Evolutionary conservation across 2,329 filamentous ascomycete genomes (phyloP).

Genomic region (Stachybotrys chlorohalonatus): DNA sequence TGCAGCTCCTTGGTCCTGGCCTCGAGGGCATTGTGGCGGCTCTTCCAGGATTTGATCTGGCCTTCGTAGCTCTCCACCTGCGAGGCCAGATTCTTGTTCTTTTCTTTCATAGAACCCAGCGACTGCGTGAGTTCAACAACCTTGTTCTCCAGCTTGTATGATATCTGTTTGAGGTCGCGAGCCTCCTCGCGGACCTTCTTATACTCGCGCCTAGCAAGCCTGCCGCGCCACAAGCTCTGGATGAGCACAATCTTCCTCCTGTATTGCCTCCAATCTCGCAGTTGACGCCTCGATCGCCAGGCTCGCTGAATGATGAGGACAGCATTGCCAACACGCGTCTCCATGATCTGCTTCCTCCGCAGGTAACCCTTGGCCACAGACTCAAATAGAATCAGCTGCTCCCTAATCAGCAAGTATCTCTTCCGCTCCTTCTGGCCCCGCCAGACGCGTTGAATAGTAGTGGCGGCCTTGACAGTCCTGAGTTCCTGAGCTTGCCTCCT

Average conservation of each 20-base stretch:
- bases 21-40: constrained; percentile 81
- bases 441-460: constrained; percentile 93
- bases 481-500: constrained; percentile 71
- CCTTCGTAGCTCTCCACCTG: constrained; percentile 94
- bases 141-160: constrained; percentile 99
- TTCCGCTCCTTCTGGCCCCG: constrained; percentile 85
- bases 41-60: constrained; percentile 95
- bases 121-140: constrained; percentile 96
- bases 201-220: constrained; percentile 70
- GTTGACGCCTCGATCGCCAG: constrained; percentile 73
- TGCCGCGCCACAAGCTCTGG: constrained; percentile 90
- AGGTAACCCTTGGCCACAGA: constrained; percentile 87
- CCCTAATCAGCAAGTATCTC: constrained; percentile 66
- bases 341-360: constrained; percentile 82
- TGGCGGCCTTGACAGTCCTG: constrained; percentile 77
- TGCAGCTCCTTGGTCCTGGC: constrained; percentile 88
- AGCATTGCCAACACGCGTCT: constrained; percentile 87
- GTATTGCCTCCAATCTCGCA: constrained; percentile 79
- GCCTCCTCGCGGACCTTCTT: constrained; percentile 91
- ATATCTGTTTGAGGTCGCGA: constrained; percentile 97
- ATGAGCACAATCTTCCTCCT: constrained; percentile 82
- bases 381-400: constrained; percentile 80
- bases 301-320: constrained; percentile 82
- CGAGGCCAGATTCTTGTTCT: constrained; percentile 81
- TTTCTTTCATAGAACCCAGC: constrained; percentile 81